These are phyloP conservation scores for Talaromyces sp. DNA, from an alignment of 2,329 filamentous ascomycete species.

Conservation along the genomic window DNA sequence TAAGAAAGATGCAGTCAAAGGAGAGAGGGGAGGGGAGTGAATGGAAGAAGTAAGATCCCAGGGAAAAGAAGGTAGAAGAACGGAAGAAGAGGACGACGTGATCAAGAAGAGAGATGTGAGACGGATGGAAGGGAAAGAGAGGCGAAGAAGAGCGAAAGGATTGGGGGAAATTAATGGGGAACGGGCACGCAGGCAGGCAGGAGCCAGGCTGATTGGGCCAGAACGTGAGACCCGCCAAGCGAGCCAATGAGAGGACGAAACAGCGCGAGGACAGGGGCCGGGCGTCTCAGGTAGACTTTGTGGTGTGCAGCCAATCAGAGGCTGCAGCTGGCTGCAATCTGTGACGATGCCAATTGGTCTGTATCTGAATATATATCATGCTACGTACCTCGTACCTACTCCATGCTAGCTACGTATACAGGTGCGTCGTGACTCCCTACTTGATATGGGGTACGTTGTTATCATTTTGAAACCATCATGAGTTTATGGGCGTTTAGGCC, in stretches of 20 bases:
- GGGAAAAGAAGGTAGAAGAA: slow-evolving; percentile 27
- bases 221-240: slow-evolving; percentile 9
- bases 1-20: slow-evolving; percentile 20
- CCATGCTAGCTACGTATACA: neutral
- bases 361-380: neutral
- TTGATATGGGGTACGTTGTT: neutral
- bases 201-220: slow-evolving; percentile 9
- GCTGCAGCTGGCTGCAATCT: neutral
- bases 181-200: neutral
- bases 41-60: slow-evolving; percentile 28
- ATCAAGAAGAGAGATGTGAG: slow-evolving; percentile 24
- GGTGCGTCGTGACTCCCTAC: no score
- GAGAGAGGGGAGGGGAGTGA: slow-evolving; percentile 24
- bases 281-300: slow-evolving; percentile 13
- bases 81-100: slow-evolving; percentile 28
- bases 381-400: no score
- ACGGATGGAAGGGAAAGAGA: slow-evolving; percentile 12
- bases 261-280: slow-evolving; percentile 5
- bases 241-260: slow-evolving; percentile 4
- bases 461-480: neutral
- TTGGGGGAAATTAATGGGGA: slow-evolving; percentile 12
- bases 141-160: slow-evolving; percentile 14
- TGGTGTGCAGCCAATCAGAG: slow-evolving; percentile 4
- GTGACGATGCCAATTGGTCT: neutral
- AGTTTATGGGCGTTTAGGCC: neutral